These are phyloP conservation scores for Phalaenopsis hybrid DNA, from an alignment of 116 monocot species.

Conservation along the genomic window DNA sequence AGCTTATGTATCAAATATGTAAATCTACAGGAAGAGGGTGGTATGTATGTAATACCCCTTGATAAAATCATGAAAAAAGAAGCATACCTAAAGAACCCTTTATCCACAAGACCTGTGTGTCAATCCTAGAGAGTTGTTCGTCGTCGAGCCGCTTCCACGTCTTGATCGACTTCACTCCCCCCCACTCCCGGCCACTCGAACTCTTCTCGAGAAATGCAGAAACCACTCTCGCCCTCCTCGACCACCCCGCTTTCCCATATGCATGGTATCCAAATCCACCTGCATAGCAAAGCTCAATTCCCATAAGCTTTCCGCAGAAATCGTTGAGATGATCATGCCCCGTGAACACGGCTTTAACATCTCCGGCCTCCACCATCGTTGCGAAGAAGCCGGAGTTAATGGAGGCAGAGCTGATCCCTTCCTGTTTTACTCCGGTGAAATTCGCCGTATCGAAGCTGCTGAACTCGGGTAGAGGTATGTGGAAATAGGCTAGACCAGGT, in stretches of 20 bases:
- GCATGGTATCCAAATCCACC: slow-evolving; percentile 90
- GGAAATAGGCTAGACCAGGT: slow-evolving; percentile 45
- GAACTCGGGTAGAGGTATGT: slow-evolving; percentile 51
- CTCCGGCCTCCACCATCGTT: slow-evolving; percentile 53
- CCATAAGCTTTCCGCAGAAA: slow-evolving; percentile 52
- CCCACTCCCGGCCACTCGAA: slow-evolving; percentile 42
- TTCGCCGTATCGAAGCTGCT: slow-evolving; percentile 28
- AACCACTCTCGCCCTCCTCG: slow-evolving; percentile 82
- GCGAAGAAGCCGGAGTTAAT: slow-evolving; percentile 57
- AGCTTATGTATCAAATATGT: too few species aligned
- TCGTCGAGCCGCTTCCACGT: slow-evolving; percentile 95
- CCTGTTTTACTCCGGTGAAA: slow-evolving; percentile 46
- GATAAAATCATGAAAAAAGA: too few species aligned
- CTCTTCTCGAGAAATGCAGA: slow-evolving; percentile 62
- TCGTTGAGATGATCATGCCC: slow-evolving; percentile 77
- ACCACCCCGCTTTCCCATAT: slow-evolving; percentile 92
- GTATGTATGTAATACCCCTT: too few species aligned
- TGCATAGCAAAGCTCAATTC: slow-evolving; percentile 59
- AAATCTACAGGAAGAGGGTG: too few species aligned
- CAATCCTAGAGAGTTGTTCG: slow-evolving; percentile 48
- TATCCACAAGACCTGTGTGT: slow-evolving; percentile 63
- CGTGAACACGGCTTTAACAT: slow-evolving; percentile 54
- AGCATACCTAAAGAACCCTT: slow-evolving; percentile 10
- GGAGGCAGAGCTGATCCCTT: slow-evolving; percentile 43
- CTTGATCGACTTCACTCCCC: slow-evolving; percentile 67